Evolutionary conservation across 345 rosid genomes (phyloP).

Genomic region (Eucalyptus cloeziana): DNA sequence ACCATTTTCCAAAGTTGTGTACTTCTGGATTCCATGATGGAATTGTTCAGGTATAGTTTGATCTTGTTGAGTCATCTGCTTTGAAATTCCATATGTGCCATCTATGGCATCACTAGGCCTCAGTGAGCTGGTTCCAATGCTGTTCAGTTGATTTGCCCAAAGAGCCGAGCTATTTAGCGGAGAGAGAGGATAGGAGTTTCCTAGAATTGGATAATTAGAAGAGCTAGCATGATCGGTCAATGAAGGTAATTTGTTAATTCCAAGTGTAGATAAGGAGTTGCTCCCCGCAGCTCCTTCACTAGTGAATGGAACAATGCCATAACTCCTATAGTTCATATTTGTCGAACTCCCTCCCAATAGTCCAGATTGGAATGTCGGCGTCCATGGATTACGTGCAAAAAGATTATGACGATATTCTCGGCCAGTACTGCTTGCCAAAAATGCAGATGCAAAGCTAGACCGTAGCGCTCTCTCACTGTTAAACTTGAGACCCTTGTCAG

Average conservation of each 20-base stretch:
- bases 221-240: not conserved
- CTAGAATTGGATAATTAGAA: not conserved
- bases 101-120: not conserved
- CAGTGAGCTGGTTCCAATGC: not conserved
- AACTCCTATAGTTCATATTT: not conserved
- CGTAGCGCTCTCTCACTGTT: constrained; percentile 4
- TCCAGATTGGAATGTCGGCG: not conserved
- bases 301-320: not conserved
- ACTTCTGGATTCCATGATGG: not conserved
- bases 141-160: not conserved
- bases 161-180: not conserved
- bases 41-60: not conserved
- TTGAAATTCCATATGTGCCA: not conserved
- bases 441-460: not conserved
- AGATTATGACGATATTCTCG: not conserved
- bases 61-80: not conserved
- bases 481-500: not conserved
- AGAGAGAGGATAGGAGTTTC: not conserved
- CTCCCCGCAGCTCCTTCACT: not conserved
- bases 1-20: not conserved
- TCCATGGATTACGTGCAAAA: not conserved
- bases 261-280: not conserved
- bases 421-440: not conserved
- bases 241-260: not conserved
- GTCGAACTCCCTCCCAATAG: not conserved